These are phyloP conservation scores for Orbilia brochopaga DNA, from an alignment of 2,329 filamentous ascomycete genomes.

Conservation along the genomic window DNA sequence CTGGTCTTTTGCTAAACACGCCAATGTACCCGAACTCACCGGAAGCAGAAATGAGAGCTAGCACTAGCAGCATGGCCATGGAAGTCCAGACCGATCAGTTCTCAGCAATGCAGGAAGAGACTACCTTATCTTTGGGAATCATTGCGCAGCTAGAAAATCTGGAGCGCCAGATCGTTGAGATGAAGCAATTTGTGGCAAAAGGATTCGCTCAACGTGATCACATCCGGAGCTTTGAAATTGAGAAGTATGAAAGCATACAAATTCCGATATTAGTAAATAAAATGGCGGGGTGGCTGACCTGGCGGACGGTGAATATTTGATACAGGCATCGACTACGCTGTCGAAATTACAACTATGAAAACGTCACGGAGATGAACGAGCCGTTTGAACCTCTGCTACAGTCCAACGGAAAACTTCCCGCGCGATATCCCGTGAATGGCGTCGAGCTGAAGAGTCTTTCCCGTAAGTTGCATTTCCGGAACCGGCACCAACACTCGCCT, in stretches of 20 bases:
- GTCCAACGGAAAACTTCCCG: constrained; percentile 48
- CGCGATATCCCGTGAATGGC: constrained; percentile 50
- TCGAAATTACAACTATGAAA: constrained; percentile 52
- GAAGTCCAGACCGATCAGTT: constrained; percentile 47
- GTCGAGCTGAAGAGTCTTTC: constrained; percentile 49
- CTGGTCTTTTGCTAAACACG: constrained; percentile 26
- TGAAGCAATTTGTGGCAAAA: constrained; percentile 52
- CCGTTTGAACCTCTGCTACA: constrained; percentile 51
- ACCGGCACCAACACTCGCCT: not conserved
- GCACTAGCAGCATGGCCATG: not conserved
- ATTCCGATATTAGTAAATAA: not conserved
- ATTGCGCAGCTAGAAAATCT: constrained; percentile 52
- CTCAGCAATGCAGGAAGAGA: constrained; percentile 52
- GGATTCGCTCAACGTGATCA: constrained; percentile 51
- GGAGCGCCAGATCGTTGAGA: constrained; percentile 52
- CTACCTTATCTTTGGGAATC: constrained; percentile 52
- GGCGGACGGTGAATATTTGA: not conserved
- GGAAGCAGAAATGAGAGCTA: not conserved
- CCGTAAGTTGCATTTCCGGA: constrained; percentile 45
- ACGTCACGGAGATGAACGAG: constrained; percentile 53
- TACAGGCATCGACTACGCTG: constrained; percentile 52
- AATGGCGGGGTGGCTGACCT: not conserved
- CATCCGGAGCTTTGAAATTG: constrained; percentile 28
- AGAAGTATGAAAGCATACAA: constrained; percentile 27
- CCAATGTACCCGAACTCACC: constrained; percentile 18